Evolutionary conservation across 345 rosid species (phyloP).

Genomic region (Draba incana): DNA sequence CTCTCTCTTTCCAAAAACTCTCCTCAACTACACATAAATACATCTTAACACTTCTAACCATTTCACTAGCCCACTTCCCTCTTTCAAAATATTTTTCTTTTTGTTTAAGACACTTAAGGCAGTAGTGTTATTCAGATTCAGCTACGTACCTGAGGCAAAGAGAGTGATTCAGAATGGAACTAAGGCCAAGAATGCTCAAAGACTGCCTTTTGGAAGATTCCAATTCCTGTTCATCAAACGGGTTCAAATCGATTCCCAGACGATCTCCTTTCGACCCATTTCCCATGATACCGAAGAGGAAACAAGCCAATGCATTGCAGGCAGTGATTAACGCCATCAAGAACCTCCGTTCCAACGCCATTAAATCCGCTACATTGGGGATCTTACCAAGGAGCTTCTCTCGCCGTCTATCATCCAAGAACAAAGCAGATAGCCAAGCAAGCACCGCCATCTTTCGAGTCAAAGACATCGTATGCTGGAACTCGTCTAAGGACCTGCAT

Average conservation of each 20-base stretch:
- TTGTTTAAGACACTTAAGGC: neutral
- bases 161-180: constrained; percentile 34
- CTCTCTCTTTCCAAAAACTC: constrained; percentile 53
- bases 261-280: constrained; percentile 24
- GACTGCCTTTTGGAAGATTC: constrained; percentile 77
- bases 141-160: constrained; percentile 27
- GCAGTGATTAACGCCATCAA: constrained; percentile 57
- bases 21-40: constrained; percentile 33
- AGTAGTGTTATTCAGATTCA: constrained; percentile 9
- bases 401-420: constrained; percentile 42
- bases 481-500: constrained; percentile 64
- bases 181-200: constrained; percentile 59
- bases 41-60: constrained; percentile 35
- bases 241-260: constrained; percentile 48
- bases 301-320: constrained; percentile 54
- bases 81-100: neutral
- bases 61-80: constrained; percentile 15
- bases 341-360: constrained; percentile 44
- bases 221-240: constrained; percentile 48
- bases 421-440: constrained; percentile 15
- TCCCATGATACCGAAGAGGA: constrained; percentile 34
- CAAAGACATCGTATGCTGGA: constrained; percentile 89
- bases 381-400: constrained; percentile 61
- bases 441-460: constrained; percentile 45
- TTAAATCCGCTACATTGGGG: constrained; percentile 47